A percentile compares a stretch with the other conserved stretches of the same genome.
These are phyloP conservation scores for Mycosphaerella arachidis DNA, from an alignment of 2,329 filamentous ascomycete species.

Conservation along the genomic window DNA sequence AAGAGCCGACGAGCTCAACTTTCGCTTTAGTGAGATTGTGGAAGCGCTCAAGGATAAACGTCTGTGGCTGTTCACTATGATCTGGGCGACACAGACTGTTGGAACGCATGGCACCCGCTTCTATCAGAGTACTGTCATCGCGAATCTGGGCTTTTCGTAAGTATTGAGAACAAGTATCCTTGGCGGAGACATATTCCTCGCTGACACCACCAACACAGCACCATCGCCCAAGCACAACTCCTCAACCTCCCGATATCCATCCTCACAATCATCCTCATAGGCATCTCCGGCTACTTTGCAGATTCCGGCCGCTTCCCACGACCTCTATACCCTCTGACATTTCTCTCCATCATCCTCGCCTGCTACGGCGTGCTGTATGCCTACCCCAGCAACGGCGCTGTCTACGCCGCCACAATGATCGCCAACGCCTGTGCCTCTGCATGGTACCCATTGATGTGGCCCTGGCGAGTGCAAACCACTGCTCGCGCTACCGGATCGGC, in stretches of 20 bases:
- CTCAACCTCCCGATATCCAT: slow-evolving; percentile 13
- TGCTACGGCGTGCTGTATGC: slow-evolving; percentile 10
- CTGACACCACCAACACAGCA: neutral
- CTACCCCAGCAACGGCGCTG: slow-evolving; percentile 8
- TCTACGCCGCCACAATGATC: slow-evolving; percentile 11
- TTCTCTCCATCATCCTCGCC: slow-evolving; percentile 10
- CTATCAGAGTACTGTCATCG: slow-evolving; percentile 41
- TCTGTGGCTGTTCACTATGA: slow-evolving; percentile 44
- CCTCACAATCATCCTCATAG: slow-evolving; percentile 11
- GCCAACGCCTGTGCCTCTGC: slow-evolving; percentile 5
- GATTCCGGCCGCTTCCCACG: neutral
- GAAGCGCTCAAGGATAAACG: slow-evolving; percentile 38
- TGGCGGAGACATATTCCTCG: neutral
- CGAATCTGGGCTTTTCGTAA: slow-evolving; percentile 12
- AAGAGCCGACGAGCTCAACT: slow-evolving; percentile 38
- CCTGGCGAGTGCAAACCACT: slow-evolving; percentile 12
- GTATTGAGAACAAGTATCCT: neutral
- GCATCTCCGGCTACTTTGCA: slow-evolving; percentile 9
- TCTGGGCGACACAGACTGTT: slow-evolving; percentile 47
- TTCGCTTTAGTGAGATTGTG: slow-evolving; percentile 39
- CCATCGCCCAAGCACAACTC: slow-evolving; percentile 13
- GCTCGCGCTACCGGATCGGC: slow-evolving; percentile 10
- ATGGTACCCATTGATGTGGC: slow-evolving; percentile 14
- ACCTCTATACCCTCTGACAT: neutral
- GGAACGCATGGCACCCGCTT: slow-evolving; percentile 44